Evolutionary conservation across 768 basidiomycete genomes (phyloP).

Genomic region (Termitomyces sp.): DNA sequence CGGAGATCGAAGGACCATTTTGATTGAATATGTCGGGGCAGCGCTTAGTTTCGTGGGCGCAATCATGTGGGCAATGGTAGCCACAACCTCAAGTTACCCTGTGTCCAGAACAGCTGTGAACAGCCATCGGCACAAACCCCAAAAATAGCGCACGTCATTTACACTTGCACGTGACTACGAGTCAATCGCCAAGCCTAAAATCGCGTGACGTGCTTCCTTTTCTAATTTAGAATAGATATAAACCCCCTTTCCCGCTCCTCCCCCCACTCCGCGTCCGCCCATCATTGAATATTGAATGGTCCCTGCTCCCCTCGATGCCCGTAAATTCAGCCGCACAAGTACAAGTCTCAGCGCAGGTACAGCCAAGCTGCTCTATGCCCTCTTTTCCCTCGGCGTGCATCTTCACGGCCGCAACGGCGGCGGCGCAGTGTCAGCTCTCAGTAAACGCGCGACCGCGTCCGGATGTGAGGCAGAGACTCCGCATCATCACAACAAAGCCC

Average conservation of each 20-base stretch:
- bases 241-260: no score
- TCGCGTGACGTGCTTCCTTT: background rate
- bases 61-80: no score
- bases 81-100: no score
- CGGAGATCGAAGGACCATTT: no score
- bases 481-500: slow-evolving; percentile 26
- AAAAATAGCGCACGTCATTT: background rate
- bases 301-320: slow-evolving; percentile 32
- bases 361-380: slow-evolving; percentile 38
- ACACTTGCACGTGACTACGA: background rate
- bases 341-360: slow-evolving; percentile 12
- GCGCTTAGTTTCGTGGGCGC: no score
- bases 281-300: slow-evolving; percentile 31
- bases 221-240: no score
- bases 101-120: no score
- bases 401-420: slow-evolving; percentile 26
- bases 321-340: slow-evolving; percentile 11
- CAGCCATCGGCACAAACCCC: background rate
- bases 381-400: slow-evolving; percentile 36
- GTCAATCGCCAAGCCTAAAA: background rate
- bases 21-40: no score
- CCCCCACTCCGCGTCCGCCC: background rate
- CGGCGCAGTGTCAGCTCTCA: background rate
- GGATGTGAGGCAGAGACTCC: background rate
- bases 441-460: background rate